Evolutionary conservation across 2,329 filamentous ascomycete genomes (phyloP), one percentile per base, ranked within the genome.

Genomic region (Fusarium sp.): DNA sequence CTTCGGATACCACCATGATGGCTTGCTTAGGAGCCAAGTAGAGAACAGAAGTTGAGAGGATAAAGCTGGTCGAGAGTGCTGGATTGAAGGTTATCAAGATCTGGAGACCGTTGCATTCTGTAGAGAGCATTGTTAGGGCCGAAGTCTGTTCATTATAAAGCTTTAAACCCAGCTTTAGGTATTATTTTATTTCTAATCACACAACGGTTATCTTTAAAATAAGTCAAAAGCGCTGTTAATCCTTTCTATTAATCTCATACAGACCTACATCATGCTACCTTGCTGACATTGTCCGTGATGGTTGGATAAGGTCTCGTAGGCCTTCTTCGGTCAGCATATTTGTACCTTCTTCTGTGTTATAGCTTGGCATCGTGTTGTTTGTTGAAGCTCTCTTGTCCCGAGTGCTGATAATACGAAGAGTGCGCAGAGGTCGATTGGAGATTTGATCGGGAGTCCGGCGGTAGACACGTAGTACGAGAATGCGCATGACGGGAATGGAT

Each of bases 1-100:
- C 75, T 0, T 79, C 81, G 28, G 82, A 84, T 62, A 68, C 83
- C 5, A 76, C 78, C 16, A 81, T 83, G 81, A 78, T 83, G 77
- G 75, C 75, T 6, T 78, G 73, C 23, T 43, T 81, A 28, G 72
- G 79, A 4, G 73, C 79, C 1, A 77, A 79, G 16, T 81, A 83
- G 67, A 76, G 81, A 40, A 79, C 78, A 0, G 81, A 81, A 49
- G 52, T 40, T 1, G 79, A 83, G 32, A 83, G 80, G 80, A 37
- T 28, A 10, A 28, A 28, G 18, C 25, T 82, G 19, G 33, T 81
- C 38, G 59, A 68, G 23, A 66, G 64, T 11, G 78, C 69, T 11
- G 79, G 80, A 0, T 21, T 82, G n/a, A 60, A 49, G 21, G 54
- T 82, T 5, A 38, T 81, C 0, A 81, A 81, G 44, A 80, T 82